Base-by-base conservation (phyloP, 495 filamentous ascomycete species). In the Aspergillus kassunensis region DNA sequence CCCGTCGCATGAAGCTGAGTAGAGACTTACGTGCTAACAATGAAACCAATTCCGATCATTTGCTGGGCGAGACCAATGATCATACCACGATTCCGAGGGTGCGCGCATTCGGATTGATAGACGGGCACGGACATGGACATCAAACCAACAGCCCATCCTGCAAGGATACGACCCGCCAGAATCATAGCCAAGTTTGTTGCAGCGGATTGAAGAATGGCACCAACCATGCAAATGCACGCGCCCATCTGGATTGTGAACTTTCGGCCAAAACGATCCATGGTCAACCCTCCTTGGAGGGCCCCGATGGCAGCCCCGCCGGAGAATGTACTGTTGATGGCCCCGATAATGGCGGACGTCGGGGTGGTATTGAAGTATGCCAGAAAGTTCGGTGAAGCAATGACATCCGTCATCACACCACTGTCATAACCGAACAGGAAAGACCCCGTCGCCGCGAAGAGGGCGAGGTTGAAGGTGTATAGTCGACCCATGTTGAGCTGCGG, bases 121-220 rank as follows among this genome's bases (percentile, higher is more conserved):
- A 84, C 78, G 8, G 80, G 81, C 41, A 82, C 79, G 39, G 80
- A 72, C 71, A 79, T 81, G 30, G 67, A 75, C 60, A 81, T 71
- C 27, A 81, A 67, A 39, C 81, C 82, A 44, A 86, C 77, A 20
- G 80, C 84, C 67, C 79, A 77, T 12, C 84, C 82, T 2, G 80
- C 74, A 5, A 86, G 65, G 43, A 85, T 82, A 30, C 83, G 79
- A 6, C 84, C 84, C 34, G 80, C 68, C 11, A 85, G 71, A 54
- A 86, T 80, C 73, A 81, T 80, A 0, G 74, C 69, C 42, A 84
- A 58, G 48, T 81, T 76, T 15, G 62, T 55, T 44, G 77, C 69
- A 25, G 77, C 68, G 11, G 79, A 64, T 59, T 85, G 80, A 33
- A 84, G 71, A 37, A 78, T 74, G 13, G 76, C 76, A 12, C 81